Conservation (phyloP, 2,329 filamentous ascomycete genomes). For the Fusarium tricinctum region DNA sequence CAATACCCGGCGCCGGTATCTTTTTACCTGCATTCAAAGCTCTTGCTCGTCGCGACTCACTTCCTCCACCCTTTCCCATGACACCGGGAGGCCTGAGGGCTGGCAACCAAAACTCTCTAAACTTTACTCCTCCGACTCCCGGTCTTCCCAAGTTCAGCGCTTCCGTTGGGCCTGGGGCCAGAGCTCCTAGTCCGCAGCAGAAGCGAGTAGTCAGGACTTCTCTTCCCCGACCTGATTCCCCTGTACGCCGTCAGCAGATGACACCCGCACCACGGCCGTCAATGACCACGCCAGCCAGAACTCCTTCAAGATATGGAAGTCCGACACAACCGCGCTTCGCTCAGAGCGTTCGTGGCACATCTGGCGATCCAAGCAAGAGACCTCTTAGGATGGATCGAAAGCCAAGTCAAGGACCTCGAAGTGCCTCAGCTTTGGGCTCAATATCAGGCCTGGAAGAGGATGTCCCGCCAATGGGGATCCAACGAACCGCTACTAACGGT, state of each 20-base stretch:
- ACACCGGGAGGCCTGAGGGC: constrained; percentile 73
- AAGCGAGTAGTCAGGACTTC: constrained; percentile 79
- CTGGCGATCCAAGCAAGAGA: constrained; percentile 73
- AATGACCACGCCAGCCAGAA: constrained; percentile 64
- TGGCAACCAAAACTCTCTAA: constrained; percentile 69
- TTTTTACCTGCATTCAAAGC: constrained; percentile 91
- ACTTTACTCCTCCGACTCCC: constrained; percentile 74
- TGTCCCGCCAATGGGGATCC: constrained; percentile 64
- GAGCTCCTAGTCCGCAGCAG: constrained; percentile 78
- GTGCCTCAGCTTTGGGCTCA: constrained; percentile 70
- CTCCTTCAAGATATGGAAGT: constrained; percentile 55
- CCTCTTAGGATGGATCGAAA: constrained; percentile 63
- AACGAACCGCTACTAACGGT: constrained; percentile 67
- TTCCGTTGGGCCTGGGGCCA: constrained; percentile 79
- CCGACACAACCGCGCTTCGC: constrained; percentile 69
- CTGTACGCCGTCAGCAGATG: constrained; percentile 77
- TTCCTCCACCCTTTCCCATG: constrained; percentile 68
- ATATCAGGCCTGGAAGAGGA: constrained; percentile 70
- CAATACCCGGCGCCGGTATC: constrained; percentile 85
- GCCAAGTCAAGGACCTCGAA: constrained; percentile 68
- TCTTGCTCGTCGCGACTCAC: constrained; percentile 75
- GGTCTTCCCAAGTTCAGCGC: constrained; percentile 86
- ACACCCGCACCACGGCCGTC: constrained; percentile 71
- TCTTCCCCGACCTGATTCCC: constrained; percentile 89
- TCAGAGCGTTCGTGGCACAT: constrained; percentile 72